phyloP scores from a whole-genome alignment of 805 yeast species.

The Saitoella complicata region DNA sequence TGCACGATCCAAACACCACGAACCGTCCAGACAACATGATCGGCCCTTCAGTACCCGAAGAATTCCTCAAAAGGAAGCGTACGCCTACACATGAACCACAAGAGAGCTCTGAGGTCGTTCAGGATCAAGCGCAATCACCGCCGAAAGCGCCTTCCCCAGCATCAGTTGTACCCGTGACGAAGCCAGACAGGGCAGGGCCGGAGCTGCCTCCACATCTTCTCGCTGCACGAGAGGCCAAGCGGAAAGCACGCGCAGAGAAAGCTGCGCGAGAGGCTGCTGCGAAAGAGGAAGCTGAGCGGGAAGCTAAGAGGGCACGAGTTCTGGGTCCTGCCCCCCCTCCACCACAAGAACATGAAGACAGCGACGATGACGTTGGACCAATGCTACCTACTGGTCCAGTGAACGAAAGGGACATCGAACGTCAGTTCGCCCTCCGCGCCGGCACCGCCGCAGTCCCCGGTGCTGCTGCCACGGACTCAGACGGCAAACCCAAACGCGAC shows the following conservation, averaged over 20 bases:
- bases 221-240: conserved; percentile 9
- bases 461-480: neutral
- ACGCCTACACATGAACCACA: no score
- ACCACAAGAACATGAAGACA: neutral
- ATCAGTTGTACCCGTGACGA: no score
- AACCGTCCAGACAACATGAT: no score
- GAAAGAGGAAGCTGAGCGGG: neutral
- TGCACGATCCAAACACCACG: no score
- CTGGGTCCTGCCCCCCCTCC: neutral
- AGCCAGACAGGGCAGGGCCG: conserved; percentile 7
- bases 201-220: conserved; percentile 10
- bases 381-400: conserved; percentile 1
- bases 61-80: no score
- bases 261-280: conserved; percentile 3
- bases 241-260: conserved; percentile 3
- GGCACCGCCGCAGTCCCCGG: conserved; percentile 5
- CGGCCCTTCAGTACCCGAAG: no score
- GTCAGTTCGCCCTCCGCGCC: conserved; percentile 5
- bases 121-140: no score
- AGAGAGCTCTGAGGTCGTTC: no score
- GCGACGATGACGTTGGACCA: conserved; percentile 6
- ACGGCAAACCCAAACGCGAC: conserved; percentile 8
- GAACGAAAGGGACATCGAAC: neutral
- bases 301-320: neutral
- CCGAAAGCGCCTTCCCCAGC: no score